phyloP scores from a whole-genome alignment of 2,329 filamentous ascomycete genomes.

The Fusarium lateritium region DNA sequence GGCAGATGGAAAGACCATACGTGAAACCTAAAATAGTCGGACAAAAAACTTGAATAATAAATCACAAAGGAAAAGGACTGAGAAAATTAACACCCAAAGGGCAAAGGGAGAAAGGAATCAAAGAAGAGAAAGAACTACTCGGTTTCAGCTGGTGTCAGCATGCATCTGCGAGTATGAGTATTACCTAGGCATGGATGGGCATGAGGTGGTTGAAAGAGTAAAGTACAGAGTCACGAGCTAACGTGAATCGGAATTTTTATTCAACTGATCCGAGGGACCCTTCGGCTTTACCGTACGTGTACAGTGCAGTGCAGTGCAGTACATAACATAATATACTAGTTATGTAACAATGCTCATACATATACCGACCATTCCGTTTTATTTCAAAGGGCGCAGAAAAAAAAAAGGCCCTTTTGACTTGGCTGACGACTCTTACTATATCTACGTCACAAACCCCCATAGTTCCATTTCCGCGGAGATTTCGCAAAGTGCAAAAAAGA shows the following conservation, averaged over 20 bases:
- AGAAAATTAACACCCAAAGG: too few species aligned
- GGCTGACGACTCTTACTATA: not conserved
- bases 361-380: too few species aligned
- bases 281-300: slow-evolving; percentile 2
- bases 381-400: not conserved
- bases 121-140: not conserved
- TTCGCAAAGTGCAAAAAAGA: not conserved
- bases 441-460: slow-evolving; percentile 10
- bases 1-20: too few species aligned
- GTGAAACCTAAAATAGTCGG: not conserved
- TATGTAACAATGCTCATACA: not conserved
- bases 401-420: not conserved
- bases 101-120: too few species aligned
- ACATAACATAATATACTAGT: not conserved
- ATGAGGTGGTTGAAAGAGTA: not conserved
- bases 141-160: not conserved
- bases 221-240: slow-evolving; percentile 9
- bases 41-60: too few species aligned
- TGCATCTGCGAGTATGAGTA: not conserved
- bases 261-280: not conserved
- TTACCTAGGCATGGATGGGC: too few species aligned
- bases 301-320: not conserved
- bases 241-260: slow-evolving; percentile 7
- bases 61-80: too few species aligned
- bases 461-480: slow-evolving; percentile 15